Percentiles rank a stretch among this genome's conserved stretches.
phyloP scores from a whole-genome alignment of 2,329 filamentous ascomycete species.

The Nigrograna mackinnonii region DNA sequence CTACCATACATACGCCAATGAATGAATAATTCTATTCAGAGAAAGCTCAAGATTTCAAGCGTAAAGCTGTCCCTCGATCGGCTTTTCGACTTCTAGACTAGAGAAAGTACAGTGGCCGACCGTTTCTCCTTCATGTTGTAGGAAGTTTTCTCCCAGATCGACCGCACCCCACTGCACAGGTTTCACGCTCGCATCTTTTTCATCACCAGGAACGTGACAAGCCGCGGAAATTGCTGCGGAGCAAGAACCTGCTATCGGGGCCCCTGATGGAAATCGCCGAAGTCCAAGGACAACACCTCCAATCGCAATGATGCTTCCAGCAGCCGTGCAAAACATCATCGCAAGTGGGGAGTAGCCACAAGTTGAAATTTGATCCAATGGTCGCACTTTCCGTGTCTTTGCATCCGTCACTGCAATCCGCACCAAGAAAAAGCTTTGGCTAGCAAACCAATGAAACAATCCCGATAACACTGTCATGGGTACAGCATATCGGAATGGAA shows the following conservation, averaged over 20 bases:
- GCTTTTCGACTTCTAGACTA: too few relatives aligned
- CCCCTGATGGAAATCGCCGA: constrained; percentile 18
- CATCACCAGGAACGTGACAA: constrained; percentile 24
- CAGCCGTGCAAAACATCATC: constrained; percentile 12
- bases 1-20: too few relatives aligned
- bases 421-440: constrained; percentile 7
- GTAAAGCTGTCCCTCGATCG: too few relatives aligned
- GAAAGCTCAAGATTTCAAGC: too few relatives aligned
- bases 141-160: constrained; percentile 4
- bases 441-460: constrained; percentile 9
- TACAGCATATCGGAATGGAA: constrained; percentile 4
- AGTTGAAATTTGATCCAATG: background rate
- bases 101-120: background rate
- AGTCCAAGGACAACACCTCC: constrained; percentile 13
- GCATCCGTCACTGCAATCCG: background rate
- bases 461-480: constrained; percentile 2
- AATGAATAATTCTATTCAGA: too few relatives aligned
- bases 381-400: constrained; percentile 2
- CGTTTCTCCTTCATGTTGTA: too few relatives aligned
- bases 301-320: constrained; percentile 12
- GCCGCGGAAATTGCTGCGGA: constrained; percentile 39
- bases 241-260: constrained; percentile 29
- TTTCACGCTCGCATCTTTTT: constrained; percentile 13
- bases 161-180: constrained; percentile 32
- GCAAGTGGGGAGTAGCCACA: constrained; percentile 2